Conservation (phyloP, 1,284 basidiomycete genomes). For the Cutaneotrichosporon dermatis region DNA sequence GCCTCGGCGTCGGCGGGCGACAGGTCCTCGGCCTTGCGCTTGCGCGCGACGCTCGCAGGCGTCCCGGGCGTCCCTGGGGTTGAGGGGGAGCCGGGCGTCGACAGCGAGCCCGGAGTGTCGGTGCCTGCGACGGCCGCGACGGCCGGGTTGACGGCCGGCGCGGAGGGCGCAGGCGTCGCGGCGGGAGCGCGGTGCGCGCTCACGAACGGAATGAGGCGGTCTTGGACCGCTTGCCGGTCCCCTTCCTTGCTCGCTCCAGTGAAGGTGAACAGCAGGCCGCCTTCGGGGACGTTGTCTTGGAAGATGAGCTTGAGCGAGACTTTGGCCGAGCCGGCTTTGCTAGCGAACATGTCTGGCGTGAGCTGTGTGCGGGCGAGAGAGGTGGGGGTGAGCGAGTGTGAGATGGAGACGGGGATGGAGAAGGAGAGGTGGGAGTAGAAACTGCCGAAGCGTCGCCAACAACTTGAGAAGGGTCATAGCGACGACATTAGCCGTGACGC, state of each 20-base stretch:
- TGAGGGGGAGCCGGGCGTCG: conserved; percentile 1
- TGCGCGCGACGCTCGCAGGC: conserved; percentile 12
- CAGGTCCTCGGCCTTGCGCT: conserved; percentile 17
- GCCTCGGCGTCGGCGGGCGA: conserved; percentile 6
- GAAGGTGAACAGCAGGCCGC: conserved; percentile 46
- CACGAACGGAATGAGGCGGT: conserved; percentile 44
- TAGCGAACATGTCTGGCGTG: conserved; percentile 36
- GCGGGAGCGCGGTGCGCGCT: conserved; percentile 32
- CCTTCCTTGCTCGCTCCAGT: conserved; percentile 27
- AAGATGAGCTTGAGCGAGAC: conserved; percentile 44
- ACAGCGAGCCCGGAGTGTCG: conserved; percentile 6
- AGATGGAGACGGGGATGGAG: too few species aligned
- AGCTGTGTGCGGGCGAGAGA: too few species aligned
- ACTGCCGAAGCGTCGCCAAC: too few species aligned
- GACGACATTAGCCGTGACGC: too few species aligned
- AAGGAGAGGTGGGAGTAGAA: too few species aligned
- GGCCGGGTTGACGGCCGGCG: not conserved
- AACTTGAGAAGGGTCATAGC: too few species aligned
- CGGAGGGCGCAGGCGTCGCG: conserved; percentile 6
- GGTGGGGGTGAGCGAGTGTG: too few species aligned
- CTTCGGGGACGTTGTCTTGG: conserved; percentile 42
- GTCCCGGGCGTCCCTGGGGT: conserved; percentile 13
- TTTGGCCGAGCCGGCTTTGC: conserved; percentile 38
- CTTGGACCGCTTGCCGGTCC: conserved; percentile 43
- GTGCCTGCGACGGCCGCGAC: conserved; percentile 12